Evolutionary conservation across 306 rosid species (phyloP), one percentile per base, ranked within the genome.

Genomic region (Ormosia semicastrata): DNA sequence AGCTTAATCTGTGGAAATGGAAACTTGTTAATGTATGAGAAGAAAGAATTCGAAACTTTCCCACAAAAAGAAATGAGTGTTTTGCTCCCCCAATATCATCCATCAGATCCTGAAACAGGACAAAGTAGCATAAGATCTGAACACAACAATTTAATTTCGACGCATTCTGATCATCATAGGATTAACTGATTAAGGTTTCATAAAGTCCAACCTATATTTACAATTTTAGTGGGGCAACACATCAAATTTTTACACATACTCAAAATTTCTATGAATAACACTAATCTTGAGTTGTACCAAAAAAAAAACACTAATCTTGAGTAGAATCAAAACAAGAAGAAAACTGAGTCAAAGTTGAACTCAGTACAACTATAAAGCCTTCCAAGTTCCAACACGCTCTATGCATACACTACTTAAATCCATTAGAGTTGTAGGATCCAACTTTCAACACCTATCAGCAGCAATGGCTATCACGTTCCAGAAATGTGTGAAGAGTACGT

Each of bases 1-100:
- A 95, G 98, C 86, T 87, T 93, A 81, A 93, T 91, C 99, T 95
- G 86, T 41, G 41, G 41, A 65, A 76, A 76, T 82, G 3, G 15
- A 70, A 36, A 49, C 11, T 13, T 9, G 30, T 83, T 62, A 60
- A 47, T 39, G 81, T 9, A 2, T 47, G 73, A 79, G 13, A 69
- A 44, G 9, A 41, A 64, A 15, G 39, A 54, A 39, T 54, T 67
- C 17, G 54, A 82, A 43, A 33, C 7, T 67, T 58, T 56, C 47
- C 24, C 50, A 39, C 8, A 9, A 76, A 76, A 66, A 18, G 33
- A 43, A 65, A 17, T 65, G 63, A 14, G 14, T 18, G 5, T 5
- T 50, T 7, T 9, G 24, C 7, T 12, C 40, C 58, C 40, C 18
- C 34, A 4, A 39, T n/a, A 24, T 39, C 60, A 17, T 63, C 47